Percentiles rank a stretch among this genome's conserved stretches.
Evolutionary conservation across 2,329 filamentous ascomycete species (phyloP).

Genomic region (Aaosphaeria pasadenensis): DNA sequence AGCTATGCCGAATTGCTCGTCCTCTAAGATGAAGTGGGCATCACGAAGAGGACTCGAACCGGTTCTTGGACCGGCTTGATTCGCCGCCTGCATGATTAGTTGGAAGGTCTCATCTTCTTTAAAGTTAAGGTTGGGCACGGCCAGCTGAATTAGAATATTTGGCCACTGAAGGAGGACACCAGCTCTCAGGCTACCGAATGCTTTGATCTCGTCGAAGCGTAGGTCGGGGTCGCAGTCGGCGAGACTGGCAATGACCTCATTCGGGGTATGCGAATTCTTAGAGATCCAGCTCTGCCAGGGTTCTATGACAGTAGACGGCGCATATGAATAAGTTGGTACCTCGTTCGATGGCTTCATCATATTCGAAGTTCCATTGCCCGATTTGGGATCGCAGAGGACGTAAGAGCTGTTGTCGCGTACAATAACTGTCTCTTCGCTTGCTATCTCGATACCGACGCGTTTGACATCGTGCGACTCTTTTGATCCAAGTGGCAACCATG

Average conservation of each 20-base stretch:
- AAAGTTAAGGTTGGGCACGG: slow-evolving; percentile 56
- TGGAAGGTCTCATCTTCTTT: slow-evolving; percentile 48
- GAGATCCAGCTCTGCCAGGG: slow-evolving; percentile 5
- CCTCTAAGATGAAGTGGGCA: slow-evolving; percentile 49
- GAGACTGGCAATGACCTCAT: slow-evolving; percentile 51
- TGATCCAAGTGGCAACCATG: too few relatives aligned
- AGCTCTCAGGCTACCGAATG: slow-evolving; percentile 47
- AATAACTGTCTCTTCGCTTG: slow-evolving; percentile 19
- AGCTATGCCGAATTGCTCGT: slow-evolving; percentile 47
- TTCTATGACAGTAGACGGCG: slow-evolving; percentile 37
- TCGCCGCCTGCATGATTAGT: slow-evolving; percentile 50
- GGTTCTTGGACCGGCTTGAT: slow-evolving; percentile 54
- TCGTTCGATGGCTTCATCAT: slow-evolving; percentile 39
- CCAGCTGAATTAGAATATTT: slow-evolving; percentile 48
- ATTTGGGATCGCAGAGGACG: slow-evolving; percentile 48
- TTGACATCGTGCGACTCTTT: too few relatives aligned
- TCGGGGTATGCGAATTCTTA: slow-evolving; percentile 45
- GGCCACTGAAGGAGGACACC: slow-evolving; percentile 47
- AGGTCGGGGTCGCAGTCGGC: slow-evolving; percentile 44
- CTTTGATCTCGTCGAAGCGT: slow-evolving; percentile 51
- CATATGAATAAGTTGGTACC: slow-evolving; percentile 40
- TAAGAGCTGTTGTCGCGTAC: slow-evolving; percentile 37
- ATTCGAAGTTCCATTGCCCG: slow-evolving; percentile 43
- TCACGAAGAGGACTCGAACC: slow-evolving; percentile 35
- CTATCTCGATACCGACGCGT: neutral